phyloP scores from a whole-genome alignment of 2,329 filamentous ascomycete genomes.

The Colletotrichum siamense region DNA sequence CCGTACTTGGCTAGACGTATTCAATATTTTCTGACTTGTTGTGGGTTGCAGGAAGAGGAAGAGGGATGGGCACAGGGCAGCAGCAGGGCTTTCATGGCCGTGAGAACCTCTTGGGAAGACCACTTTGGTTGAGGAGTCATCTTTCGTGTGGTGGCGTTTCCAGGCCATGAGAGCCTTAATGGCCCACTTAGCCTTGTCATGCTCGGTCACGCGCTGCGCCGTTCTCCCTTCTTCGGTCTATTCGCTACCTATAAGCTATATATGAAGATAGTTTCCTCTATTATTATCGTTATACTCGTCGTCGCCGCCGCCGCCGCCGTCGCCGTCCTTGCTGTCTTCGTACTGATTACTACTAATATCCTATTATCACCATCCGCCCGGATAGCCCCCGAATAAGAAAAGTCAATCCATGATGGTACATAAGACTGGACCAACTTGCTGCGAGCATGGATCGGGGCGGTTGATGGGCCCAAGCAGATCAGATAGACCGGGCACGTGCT shows the following conservation, averaged over 20 bases:
- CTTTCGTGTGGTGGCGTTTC: background rate
- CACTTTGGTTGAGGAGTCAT: background rate
- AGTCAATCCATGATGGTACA: background rate
- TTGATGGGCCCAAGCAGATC: background rate
- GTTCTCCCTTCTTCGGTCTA: too few species aligned
- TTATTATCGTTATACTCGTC: too few species aligned
- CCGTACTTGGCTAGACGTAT: background rate
- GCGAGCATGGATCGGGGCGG: background rate
- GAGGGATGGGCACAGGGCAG: background rate
- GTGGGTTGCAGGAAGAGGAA: background rate
- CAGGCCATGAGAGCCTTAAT: background rate
- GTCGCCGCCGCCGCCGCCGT: too few species aligned
- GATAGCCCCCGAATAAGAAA: too few species aligned
- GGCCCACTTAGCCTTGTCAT: accelerated
- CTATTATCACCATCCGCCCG: background rate
- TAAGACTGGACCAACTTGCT: background rate
- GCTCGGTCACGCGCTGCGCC: too few species aligned
- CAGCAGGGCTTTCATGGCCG: background rate
- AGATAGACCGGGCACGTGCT: background rate
- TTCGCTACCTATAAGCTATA: too few species aligned
- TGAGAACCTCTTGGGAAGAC: background rate
- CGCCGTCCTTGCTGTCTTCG: background rate
- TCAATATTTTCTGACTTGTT: background rate
- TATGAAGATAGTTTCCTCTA: too few species aligned
- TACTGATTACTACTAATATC: background rate